Percentiles rank a stretch among this genome's conserved stretches.
phyloP scores from a whole-genome alignment of 106 monocot genomes.

The Chionographis japonica region DNA sequence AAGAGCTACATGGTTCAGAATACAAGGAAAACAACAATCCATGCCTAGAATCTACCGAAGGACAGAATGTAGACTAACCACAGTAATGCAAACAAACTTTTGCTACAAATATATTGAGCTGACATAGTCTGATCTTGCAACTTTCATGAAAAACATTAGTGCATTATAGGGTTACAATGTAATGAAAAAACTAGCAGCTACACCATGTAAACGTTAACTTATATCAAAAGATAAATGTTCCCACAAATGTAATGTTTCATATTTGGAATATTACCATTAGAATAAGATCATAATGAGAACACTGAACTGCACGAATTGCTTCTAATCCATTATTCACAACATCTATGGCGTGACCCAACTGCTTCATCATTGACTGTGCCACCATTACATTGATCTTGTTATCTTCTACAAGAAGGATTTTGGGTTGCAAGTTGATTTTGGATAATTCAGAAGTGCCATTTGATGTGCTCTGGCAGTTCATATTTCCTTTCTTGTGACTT shows the following conservation, averaged over 20 bases:
- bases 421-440: slow-evolving; percentile 6
- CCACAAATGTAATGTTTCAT: not conserved
- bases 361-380: slow-evolving; percentile 66
- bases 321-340: slow-evolving; percentile 69
- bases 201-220: not conserved
- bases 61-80: too few species aligned
- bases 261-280: slow-evolving; percentile 51
- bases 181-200: not conserved
- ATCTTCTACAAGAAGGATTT: slow-evolving; percentile 81
- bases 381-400: slow-evolving; percentile 75
- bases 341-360: slow-evolving; percentile 50
- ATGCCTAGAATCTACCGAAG: too few species aligned
- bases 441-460: slow-evolving; percentile 2
- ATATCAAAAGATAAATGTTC: not conserved
- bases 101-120: not conserved
- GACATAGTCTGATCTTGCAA: not conserved
- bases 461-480: slow-evolving; percentile 7
- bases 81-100: too few species aligned
- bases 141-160: not conserved
- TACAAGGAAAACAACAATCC: too few species aligned
- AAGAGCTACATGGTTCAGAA: too few species aligned
- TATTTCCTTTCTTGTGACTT: slow-evolving; percentile 10
- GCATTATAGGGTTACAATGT: not conserved
- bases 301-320: slow-evolving; percentile 63
- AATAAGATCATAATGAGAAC: slow-evolving; percentile 57